Base-by-base conservation (phyloP, 805 yeast genomes). In the Teunomyces panamensis region DNA sequence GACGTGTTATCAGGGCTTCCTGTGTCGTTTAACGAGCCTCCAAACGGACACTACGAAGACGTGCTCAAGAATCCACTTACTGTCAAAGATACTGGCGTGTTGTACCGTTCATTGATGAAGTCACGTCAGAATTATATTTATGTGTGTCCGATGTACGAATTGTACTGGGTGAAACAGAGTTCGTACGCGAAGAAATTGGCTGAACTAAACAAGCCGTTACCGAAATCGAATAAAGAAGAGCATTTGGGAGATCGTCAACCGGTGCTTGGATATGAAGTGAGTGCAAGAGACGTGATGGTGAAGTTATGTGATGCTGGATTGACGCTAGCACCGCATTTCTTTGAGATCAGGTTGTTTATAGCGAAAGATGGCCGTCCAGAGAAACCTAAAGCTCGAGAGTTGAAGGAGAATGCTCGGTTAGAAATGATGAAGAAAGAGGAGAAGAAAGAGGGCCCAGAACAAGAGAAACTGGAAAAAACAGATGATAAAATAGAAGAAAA, bases 221-320 rank as follows among this genome's bases (percentile, higher is more conserved):
- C 64, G 13, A 62, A 60, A 43, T 50, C 56, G 11, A 43, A 44
- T 13, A 45, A 46, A 42, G 60, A 53, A 9, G 67, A 61, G 20
- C 47, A 30, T 11, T 44, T 48, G 32, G 45, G 50, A 27, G 67
- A 60, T 44, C 53, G 74, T 34, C 53, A 43, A 45, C 74, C 71
- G 45, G 75, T 63, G 46, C 65, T 67, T 49, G 65, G 73, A 7
- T 54, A 62, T 13, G 76, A 71, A 10, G 67, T 68, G 4, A 81
- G 79, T 59, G 85, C 87, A 4, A 72, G 95, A 56, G 97, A 92
- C 53, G 83, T 83, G 47, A 90, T 91, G 96, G 85, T 89, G 50
- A 90, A 89, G 61, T 69, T 94, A 48, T 81, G 92, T 55, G 97
- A 91, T 55, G 82, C 91, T 50, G 68, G 71, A 1, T 66, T 90